Base-by-base conservation (phyloP, 2,329 filamentous ascomycete genomes). In the Hortaea werneckii region DNA sequence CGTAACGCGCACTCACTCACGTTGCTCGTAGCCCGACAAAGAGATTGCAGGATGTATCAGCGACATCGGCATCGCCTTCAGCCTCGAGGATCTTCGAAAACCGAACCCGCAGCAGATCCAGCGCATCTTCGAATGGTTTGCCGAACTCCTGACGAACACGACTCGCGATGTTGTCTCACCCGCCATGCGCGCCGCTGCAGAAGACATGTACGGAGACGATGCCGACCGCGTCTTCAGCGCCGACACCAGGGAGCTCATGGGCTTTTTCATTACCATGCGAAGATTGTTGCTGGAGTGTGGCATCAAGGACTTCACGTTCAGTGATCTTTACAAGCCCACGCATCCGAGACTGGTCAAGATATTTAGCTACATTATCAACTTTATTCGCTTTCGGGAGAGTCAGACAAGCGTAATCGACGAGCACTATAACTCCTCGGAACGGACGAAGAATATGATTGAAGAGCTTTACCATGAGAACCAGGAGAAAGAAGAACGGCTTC, bases 351-450 rank as follows among this genome's bases (percentile, higher is more conserved):
- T 96, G 10, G 84, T 90, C 60, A 94, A 92, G 70, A 94, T 96
- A 60, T 92, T 98, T 65, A 94, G 87, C 54, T 95, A 95, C 67
- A 79, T 96, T 53, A 98, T 98, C 73, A 98, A 98, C 69, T 98
- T 98, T 67, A 89, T 96, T 55, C 82, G 92, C 44, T 98, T 96
- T 69, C 85, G 92, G 57, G 89, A 95, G 69, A 88, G 84, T 51
- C 90, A 96, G 66, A 94, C 88, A 1, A 73, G 74, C 35, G 80
- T 92, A 29, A 95, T 96, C 53, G 89, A 95, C 63, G 80, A 94
- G 64, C 85, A 96, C 67, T 92, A 92, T 71, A 92, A 95, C 72
- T 89, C 87, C 58, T 79, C 85, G 9, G 87, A 95, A 67, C 79
- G 78, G 48, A 89, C 85, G 1, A 95, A 95, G 68, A 74, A 82